Evolutionary conservation across 1,284 basidiomycete genomes (phyloP).

Genomic region (Apiotrichum brassicae): DNA sequence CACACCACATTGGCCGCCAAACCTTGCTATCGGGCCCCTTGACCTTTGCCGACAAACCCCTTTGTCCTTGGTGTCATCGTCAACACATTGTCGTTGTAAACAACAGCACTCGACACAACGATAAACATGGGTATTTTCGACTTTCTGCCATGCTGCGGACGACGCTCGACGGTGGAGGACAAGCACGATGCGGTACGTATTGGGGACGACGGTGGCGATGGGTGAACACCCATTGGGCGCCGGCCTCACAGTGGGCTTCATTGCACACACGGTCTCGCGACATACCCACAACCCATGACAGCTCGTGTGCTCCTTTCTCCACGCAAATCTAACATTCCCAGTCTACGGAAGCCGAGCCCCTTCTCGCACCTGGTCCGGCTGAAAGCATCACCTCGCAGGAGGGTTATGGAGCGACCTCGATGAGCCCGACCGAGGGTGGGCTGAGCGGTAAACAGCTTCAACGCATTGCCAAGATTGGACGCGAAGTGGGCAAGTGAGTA

Average conservation of each 20-base stretch:
- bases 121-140: slow-evolving; percentile 13
- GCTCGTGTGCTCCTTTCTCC: background rate
- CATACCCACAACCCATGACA: too few species aligned
- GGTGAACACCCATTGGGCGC: too few species aligned
- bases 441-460: slow-evolving; percentile 10
- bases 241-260: too few species aligned
- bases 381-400: slow-evolving; percentile 15
- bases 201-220: too few species aligned
- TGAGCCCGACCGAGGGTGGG: slow-evolving; percentile 5
- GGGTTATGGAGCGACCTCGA: slow-evolving; percentile 11
- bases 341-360: slow-evolving; percentile 10
- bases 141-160: slow-evolving; percentile 13
- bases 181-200: slow-evolving; percentile 11
- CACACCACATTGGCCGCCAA: background rate
- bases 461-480: slow-evolving; percentile 16
- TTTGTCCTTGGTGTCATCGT: background rate
- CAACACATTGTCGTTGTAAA: background rate
- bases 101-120: background rate
- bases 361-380: slow-evolving; percentile 6
- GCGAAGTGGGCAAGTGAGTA: slow-evolving; percentile 18
- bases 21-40: too few species aligned
- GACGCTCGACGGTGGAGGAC: background rate
- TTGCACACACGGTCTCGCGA: too few species aligned
- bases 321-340: background rate
- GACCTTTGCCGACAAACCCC: too few species aligned